Evolutionary conservation across 495 filamentous ascomycete genomes (phyloP).

Genomic region (Tricharina praecox): DNA sequence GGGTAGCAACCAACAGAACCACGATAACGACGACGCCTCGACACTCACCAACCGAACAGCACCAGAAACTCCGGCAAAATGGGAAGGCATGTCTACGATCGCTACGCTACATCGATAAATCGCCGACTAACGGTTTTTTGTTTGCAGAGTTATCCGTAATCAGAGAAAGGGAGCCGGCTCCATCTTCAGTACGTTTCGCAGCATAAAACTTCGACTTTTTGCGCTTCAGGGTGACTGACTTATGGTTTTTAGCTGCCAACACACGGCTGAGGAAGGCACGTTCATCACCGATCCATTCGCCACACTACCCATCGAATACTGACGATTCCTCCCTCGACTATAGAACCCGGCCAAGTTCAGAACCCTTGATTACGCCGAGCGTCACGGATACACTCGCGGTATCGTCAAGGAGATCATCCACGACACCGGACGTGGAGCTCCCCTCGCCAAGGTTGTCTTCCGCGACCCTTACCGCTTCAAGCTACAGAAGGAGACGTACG

Average conservation of each 20-base stretch:
- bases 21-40: too few species aligned
- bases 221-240: too few species aligned
- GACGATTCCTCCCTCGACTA: constrained; percentile 13
- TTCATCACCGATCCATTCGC: background rate
- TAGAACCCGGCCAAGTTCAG: constrained; percentile 68
- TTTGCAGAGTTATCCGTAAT: constrained; percentile 65
- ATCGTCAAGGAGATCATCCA: constrained; percentile 98
- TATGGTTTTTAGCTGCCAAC: constrained; percentile 50
- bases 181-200: constrained; percentile 70
- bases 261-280: constrained; percentile 78
- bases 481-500: constrained; percentile 64
- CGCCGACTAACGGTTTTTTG: constrained; percentile 12
- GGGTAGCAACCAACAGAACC: too few species aligned
- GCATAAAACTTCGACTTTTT: too few species aligned
- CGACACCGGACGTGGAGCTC: constrained; percentile 94
- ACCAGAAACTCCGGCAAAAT: constrained; percentile 20
- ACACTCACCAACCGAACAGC: constrained; percentile 10
- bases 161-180: constrained; percentile 96
- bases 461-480: constrained; percentile 84
- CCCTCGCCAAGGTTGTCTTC: constrained; percentile 90
- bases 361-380: constrained; percentile 83
- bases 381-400: constrained; percentile 91
- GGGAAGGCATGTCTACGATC: constrained; percentile 22
- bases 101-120: constrained; percentile 1
- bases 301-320: constrained; percentile 14